Evolutionary conservation across 441 rosid species (phyloP).

Genomic region (Populus hybrid): DNA sequence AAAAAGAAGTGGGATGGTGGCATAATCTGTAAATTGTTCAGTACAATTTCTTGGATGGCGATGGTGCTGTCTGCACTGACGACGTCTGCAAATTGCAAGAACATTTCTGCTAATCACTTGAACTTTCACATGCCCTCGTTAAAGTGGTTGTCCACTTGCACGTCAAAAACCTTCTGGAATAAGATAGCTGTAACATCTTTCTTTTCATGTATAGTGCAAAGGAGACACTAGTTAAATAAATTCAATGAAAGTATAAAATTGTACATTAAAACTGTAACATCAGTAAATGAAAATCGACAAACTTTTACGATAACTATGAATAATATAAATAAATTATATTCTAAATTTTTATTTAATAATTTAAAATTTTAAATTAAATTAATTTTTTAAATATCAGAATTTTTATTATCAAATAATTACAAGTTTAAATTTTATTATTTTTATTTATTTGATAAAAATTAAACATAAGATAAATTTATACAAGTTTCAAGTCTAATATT

Average conservation of each 20-base stretch:
- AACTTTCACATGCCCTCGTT: background rate
- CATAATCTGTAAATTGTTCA: background rate
- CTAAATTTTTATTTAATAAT: too few relatives aligned
- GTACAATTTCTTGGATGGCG: background rate
- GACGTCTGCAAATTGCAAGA: background rate
- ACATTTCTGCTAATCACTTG: background rate
- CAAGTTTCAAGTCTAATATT: too few relatives aligned
- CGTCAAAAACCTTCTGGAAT: background rate
- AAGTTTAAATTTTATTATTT: too few relatives aligned
- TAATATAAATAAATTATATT: too few relatives aligned
- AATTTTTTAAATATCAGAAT: too few relatives aligned
- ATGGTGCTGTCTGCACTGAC: background rate
- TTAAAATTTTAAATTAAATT: too few relatives aligned
- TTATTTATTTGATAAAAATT: too few relatives aligned
- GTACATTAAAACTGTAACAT: background rate
- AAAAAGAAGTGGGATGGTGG: background rate
- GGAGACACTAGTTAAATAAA: background rate
- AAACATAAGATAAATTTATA: too few relatives aligned
- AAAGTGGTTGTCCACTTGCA: background rate
- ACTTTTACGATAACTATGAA: too few relatives aligned
- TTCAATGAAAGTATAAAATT: background rate
- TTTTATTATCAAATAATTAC: too few relatives aligned
- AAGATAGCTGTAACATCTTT: background rate
- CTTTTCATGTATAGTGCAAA: background rate
- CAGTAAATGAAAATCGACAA: too few relatives aligned